phyloP scores from a whole-genome alignment of 2,329 filamentous ascomycete species.

The Trichoderma koningiopsis region DNA sequence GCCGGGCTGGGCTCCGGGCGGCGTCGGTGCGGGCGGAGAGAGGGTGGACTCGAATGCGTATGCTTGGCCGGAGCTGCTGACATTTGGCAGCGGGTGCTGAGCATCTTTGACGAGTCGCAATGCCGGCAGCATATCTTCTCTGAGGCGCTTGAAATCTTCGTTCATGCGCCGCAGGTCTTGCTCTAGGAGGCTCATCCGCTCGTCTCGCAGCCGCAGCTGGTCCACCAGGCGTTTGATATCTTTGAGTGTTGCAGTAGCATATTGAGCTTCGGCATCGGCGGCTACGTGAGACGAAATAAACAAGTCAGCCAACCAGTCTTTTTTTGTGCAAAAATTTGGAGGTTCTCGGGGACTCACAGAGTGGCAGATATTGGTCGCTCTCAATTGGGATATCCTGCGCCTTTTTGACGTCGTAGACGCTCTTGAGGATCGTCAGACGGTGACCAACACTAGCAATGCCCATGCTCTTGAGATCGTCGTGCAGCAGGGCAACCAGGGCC shows the following conservation, averaged over 20 bases:
- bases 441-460: slow-evolving; percentile 91
- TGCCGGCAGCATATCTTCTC: slow-evolving; percentile 89
- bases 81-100: slow-evolving; percentile 76
- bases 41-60: slow-evolving; percentile 54
- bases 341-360: slow-evolving; percentile 61
- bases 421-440: slow-evolving; percentile 91
- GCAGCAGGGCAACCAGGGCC: slow-evolving; percentile 81
- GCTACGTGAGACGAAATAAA: slow-evolving; percentile 54
- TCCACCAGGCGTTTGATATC: slow-evolving; percentile 91
- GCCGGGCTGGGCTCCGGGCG: slow-evolving; percentile 53
- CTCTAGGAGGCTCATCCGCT: slow-evolving; percentile 82
- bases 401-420: slow-evolving; percentile 93
- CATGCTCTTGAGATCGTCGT: slow-evolving; percentile 95
- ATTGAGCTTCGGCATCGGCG: slow-evolving; percentile 83
- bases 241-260: slow-evolving; percentile 85
- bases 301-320: slow-evolving; percentile 25
- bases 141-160: slow-evolving; percentile 83
- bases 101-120: slow-evolving; percentile 90
- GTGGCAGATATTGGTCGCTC: slow-evolving; percentile 87
- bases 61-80: slow-evolving; percentile 41
- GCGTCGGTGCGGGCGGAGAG: slow-evolving; percentile 60
- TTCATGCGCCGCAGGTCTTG: slow-evolving; percentile 79
- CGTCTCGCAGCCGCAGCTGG: slow-evolving; percentile 85
- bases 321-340: neutral
- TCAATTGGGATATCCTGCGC: slow-evolving; percentile 90